A percentile compares a stretch with the other conserved stretches of the same genome.
phyloP scores from a whole-genome alignment of 1,139 yeast species.

The Cylindricascospora bacillispora region DNA sequence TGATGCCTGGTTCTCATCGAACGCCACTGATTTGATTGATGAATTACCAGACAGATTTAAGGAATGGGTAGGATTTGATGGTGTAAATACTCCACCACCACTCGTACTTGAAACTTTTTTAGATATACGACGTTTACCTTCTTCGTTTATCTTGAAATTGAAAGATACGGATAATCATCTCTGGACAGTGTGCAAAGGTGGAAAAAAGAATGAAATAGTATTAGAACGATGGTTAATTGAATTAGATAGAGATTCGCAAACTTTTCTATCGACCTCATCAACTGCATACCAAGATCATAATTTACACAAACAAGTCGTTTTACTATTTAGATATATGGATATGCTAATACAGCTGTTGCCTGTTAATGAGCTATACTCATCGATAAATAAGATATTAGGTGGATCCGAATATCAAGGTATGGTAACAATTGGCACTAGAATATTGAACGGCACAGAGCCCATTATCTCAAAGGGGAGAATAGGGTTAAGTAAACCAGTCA shows the following conservation, averaged over 20 bases:
- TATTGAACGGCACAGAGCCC: constrained; percentile 66
- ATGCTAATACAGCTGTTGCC: constrained; percentile 63
- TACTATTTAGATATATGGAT: constrained; percentile 62
- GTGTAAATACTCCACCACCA: constrained; percentile 43
- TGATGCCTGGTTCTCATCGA: constrained; percentile 12
- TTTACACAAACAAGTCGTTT: constrained; percentile 39
- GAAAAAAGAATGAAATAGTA: constrained; percentile 65
- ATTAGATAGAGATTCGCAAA: constrained; percentile 35
- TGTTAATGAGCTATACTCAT: constrained; percentile 41
- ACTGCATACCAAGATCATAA: constrained; percentile 9
- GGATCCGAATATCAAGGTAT: constrained; percentile 15
- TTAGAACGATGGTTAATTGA: constrained; percentile 88
- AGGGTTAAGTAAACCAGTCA: constrained; percentile 63
- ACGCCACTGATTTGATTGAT: constrained; percentile 5
- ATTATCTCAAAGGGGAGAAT: constrained; percentile 73
- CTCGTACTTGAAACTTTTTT: constrained; percentile 74
- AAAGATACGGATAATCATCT: constrained; percentile 38
- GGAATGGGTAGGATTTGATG: constrained; percentile 20
- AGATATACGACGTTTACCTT: constrained; percentile 50
- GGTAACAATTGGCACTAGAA: constrained; percentile 38
- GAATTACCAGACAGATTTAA: constrained; percentile 13
- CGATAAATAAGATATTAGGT: constrained; percentile 21
- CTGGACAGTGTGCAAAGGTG: constrained; percentile 43
- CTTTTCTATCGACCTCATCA: constrained; percentile 18
- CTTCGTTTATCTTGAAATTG: constrained; percentile 50